phyloP scores from a whole-genome alignment of 495 filamentous ascomycete species.

The Podospora tetraspora region DNA sequence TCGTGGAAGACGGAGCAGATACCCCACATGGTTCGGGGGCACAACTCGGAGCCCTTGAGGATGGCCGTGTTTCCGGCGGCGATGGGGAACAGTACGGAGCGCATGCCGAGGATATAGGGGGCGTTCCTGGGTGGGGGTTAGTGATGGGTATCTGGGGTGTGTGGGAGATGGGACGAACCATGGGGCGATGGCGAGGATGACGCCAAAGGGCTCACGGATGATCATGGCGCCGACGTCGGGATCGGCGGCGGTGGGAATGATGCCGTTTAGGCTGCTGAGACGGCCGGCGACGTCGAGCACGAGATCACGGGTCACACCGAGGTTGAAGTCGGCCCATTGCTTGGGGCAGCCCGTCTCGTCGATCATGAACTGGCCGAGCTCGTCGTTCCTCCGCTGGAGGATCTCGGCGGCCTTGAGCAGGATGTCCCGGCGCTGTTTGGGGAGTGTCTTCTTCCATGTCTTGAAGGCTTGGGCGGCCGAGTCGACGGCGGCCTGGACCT shows the following conservation, averaged over 20 bases:
- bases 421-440: conserved; percentile 61
- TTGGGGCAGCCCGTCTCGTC: conserved; percentile 62
- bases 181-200: conserved; percentile 75
- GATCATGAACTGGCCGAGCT: conserved; percentile 56
- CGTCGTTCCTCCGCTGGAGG: conserved; percentile 56
- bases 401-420: conserved; percentile 66
- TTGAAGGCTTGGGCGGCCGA: conserved; percentile 65
- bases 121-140: conserved; percentile 54
- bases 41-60: conserved; percentile 60
- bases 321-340: conserved; percentile 57
- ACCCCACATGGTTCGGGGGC: conserved; percentile 69
- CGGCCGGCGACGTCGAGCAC: conserved; percentile 67
- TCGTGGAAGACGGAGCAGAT: conserved; percentile 65
- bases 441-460: conserved; percentile 61
- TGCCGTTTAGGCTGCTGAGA: conserved; percentile 54
- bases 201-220: conserved; percentile 76
- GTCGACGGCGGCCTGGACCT: conserved; percentile 57
- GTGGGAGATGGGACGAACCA: conserved; percentile 50
- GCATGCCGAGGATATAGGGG: conserved; percentile 63
- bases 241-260: conserved; percentile 51
- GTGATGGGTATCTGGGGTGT: conserved; percentile 9
- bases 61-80: conserved; percentile 67
- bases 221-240: conserved; percentile 62
- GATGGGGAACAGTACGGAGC: conserved; percentile 67
- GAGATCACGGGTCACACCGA: conserved; percentile 53